A percentile compares a stretch with the other conserved stretches of the same genome.
These are phyloP conservation scores for Incumbomyces lentus DNA, from an alignment of 2,329 filamentous ascomycete species.

Conservation along the genomic window DNA sequence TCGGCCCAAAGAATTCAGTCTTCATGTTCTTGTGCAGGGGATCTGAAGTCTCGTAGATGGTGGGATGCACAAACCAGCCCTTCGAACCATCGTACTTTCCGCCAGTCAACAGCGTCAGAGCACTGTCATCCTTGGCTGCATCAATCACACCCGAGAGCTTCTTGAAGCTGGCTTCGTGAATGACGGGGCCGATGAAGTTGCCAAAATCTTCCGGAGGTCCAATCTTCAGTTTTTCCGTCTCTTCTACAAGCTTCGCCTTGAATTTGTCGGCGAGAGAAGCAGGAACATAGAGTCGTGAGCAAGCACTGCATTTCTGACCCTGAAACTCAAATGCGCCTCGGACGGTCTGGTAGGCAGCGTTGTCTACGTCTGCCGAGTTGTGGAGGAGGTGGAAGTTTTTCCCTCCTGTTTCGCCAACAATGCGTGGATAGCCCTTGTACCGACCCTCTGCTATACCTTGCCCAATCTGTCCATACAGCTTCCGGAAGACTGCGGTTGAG, in stretches of 20 bases:
- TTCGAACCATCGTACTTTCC: constrained; percentile 62
- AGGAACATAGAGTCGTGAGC: constrained; percentile 62
- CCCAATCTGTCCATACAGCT: constrained; percentile 73
- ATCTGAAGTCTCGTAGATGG: constrained; percentile 60
- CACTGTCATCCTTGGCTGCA: constrained; percentile 56
- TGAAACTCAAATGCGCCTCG: constrained; percentile 75
- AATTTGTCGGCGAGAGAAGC: constrained; percentile 60
- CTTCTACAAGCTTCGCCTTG: constrained; percentile 51
- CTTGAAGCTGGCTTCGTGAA: constrained; percentile 65
- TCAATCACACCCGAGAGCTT: constrained; percentile 65
- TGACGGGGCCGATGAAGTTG: constrained; percentile 73
- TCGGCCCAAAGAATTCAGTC: constrained; percentile 66
- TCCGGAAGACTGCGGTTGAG: constrained; percentile 73
- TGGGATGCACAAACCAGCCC: constrained; percentile 68
- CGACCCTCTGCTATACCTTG: constrained; percentile 65
- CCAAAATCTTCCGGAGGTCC: constrained; percentile 54
- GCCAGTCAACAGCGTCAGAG: constrained; percentile 58
- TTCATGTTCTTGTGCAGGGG: constrained; percentile 58
- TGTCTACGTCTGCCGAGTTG: constrained; percentile 58
- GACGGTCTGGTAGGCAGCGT: constrained; percentile 64
- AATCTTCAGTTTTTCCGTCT: constrained; percentile 55
- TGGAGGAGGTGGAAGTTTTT: constrained; percentile 81
- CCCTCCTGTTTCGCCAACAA: constrained; percentile 74
- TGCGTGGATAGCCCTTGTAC: constrained; percentile 68
- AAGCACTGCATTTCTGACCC: constrained; percentile 75